Conservation (phyloP, 306 rosid species). For the Dalbergia oliveri region DNA sequence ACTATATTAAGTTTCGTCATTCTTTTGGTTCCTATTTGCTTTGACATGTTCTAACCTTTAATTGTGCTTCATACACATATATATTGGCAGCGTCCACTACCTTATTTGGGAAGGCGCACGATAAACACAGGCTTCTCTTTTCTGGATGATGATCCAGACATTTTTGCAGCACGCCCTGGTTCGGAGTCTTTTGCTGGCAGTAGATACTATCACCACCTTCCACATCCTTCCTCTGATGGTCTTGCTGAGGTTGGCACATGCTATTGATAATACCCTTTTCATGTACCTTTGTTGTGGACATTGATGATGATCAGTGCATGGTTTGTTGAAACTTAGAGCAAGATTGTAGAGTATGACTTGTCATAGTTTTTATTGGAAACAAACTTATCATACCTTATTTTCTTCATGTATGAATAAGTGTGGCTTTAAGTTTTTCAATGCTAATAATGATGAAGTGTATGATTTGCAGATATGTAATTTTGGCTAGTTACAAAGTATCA, state of each 20-base stretch:
- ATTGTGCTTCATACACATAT: slow-evolving; percentile 36
- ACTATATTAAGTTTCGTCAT: slow-evolving; percentile 25
- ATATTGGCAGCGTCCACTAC: slow-evolving; percentile 69
- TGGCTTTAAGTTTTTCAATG: background rate
- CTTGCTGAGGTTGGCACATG: slow-evolving; percentile 71
- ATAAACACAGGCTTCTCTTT: slow-evolving; percentile 62
- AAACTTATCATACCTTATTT: background rate
- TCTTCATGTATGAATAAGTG: background rate
- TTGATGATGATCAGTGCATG: slow-evolving; percentile 4
- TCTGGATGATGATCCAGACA: slow-evolving; percentile 71
- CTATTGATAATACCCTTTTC: slow-evolving; percentile 16
- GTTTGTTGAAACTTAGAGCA: background rate
- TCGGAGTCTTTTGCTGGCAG: slow-evolving; percentile 61
- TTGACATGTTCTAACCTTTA: slow-evolving; percentile 9
- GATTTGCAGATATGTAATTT: slow-evolving; percentile 3
- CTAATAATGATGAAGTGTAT: background rate
- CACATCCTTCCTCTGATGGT: slow-evolving; percentile 74
- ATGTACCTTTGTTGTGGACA: background rate
- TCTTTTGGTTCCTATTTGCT: slow-evolving; percentile 36
- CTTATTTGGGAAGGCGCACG: slow-evolving; percentile 66
- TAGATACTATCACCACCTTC: slow-evolving; percentile 68
- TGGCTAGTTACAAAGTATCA: no score
- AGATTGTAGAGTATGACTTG: background rate
- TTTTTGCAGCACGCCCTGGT: slow-evolving; percentile 52
- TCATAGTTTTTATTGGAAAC: background rate